Conservation (phyloP, 1,284 basidiomycete genomes). For the Agroathelia rolfsii region DNA sequence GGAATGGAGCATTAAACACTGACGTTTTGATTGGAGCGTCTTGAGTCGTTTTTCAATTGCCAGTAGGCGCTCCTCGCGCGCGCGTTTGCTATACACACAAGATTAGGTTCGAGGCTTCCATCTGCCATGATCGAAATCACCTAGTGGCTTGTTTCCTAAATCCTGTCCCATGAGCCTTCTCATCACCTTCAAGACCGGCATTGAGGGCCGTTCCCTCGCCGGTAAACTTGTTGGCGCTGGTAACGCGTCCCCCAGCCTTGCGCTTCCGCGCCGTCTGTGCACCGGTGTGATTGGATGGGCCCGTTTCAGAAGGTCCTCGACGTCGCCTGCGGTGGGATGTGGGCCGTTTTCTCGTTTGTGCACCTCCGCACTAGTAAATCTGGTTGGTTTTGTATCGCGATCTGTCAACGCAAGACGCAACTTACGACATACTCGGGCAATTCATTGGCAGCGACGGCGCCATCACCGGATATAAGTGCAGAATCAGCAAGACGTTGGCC, state of each 20-base stretch:
- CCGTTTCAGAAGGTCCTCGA: slow-evolving; percentile 22
- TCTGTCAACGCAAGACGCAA: slow-evolving; percentile 5
- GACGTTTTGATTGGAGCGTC: slow-evolving; percentile 24
- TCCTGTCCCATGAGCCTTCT: slow-evolving; percentile 39
- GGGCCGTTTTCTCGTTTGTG: slow-evolving; percentile 51
- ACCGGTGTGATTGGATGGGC: slow-evolving; percentile 46
- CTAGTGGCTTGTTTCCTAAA: slow-evolving; percentile 64
- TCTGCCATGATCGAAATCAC: slow-evolving; percentile 24
- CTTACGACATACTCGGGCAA: slow-evolving; percentile 68
- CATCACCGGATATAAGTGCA: slow-evolving; percentile 37
- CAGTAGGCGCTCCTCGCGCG: slow-evolving; percentile 61
- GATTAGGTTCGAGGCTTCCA: slow-evolving; percentile 1
- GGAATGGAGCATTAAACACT: slow-evolving; percentile 16
- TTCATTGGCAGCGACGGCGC: slow-evolving; percentile 40
- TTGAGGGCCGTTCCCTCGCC: slow-evolving; percentile 47
- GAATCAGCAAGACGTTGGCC: slow-evolving; percentile 62
- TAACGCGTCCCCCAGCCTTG: slow-evolving; percentile 60
- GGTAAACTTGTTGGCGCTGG: slow-evolving; percentile 44
- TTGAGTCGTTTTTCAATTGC: slow-evolving; percentile 57
- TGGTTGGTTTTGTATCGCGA: slow-evolving; percentile 2
- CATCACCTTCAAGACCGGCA: slow-evolving; percentile 29
- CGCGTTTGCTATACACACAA: slow-evolving; percentile 49
- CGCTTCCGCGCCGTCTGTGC: slow-evolving; percentile 53
- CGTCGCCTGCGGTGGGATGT: slow-evolving; percentile 31
- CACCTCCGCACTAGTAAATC: slow-evolving; percentile 61